Conservation (phyloP, 371 early-diverging fungal genomes). For the Cokeromyces recurvatus region DNA sequence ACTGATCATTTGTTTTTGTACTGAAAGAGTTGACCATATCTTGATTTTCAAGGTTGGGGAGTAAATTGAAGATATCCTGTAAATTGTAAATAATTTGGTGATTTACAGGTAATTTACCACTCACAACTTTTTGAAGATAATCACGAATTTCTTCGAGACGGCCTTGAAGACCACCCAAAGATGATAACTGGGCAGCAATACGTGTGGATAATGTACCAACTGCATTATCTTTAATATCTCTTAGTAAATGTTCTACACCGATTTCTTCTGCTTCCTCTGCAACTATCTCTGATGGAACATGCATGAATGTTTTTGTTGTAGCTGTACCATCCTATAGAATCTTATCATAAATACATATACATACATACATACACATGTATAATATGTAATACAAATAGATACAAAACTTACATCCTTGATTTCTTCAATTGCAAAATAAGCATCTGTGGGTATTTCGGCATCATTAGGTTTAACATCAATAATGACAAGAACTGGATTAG, state of each 20-base stretch:
- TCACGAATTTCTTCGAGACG: conserved; percentile 81
- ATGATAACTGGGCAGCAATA: conserved; percentile 83
- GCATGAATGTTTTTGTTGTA: conserved; percentile 92
- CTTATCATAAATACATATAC: too few species aligned
- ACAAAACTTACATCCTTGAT: conserved; percentile 76
- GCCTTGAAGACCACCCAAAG: conserved; percentile 81
- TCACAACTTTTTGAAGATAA: conserved; percentile 86
- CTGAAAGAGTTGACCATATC: conserved; percentile 79
- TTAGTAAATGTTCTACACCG: conserved; percentile 98
- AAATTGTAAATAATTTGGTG: conserved; percentile 94
- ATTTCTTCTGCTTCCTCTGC: conserved; percentile 99
- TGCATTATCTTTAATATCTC: conserved; percentile 97
- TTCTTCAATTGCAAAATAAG: conserved; percentile 93
- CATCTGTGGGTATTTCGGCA: conserved; percentile 92
- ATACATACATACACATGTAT: neutral
- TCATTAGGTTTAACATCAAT: conserved; percentile 93
- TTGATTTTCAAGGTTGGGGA: conserved; percentile 81
- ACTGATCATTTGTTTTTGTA: conserved; percentile 94
- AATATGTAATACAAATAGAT: too few species aligned
- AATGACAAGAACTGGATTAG: conserved; percentile 94
- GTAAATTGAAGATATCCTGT: conserved; percentile 93
- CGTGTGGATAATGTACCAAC: conserved; percentile 91
- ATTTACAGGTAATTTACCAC: conserved; percentile 84
- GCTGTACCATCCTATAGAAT: conserved; percentile 84
- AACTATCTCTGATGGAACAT: conserved; percentile 93